Conservation (phyloP, 2,329 filamentous ascomycete genomes). For the Aspergillus amoenus region DNA sequence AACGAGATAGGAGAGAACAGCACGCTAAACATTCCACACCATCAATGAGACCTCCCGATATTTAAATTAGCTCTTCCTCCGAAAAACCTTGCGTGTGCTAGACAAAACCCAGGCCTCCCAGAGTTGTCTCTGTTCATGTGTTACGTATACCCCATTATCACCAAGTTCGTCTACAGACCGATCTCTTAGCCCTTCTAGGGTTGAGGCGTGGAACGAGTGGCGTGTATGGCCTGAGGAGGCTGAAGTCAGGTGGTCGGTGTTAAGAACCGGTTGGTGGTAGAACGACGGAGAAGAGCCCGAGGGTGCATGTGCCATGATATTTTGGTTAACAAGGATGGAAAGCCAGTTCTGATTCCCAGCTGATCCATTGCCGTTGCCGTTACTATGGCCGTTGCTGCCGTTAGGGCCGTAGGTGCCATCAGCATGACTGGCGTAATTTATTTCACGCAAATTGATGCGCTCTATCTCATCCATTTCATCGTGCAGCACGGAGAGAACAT, state of each 20-base stretch:
- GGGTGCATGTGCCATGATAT: not conserved
- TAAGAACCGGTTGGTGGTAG: constrained; percentile 17
- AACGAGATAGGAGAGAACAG: not conserved
- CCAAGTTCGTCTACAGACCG: constrained; percentile 35
- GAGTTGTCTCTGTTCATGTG: constrained; percentile 31
- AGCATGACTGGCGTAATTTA: constrained; percentile 57
- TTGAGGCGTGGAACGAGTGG: constrained; percentile 12
- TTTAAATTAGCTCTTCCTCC: constrained; percentile 3
- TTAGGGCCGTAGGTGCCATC: constrained; percentile 16
- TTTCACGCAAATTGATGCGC: constrained; percentile 62
- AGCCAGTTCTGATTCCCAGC: not conserved
- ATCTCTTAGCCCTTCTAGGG: constrained; percentile 26
- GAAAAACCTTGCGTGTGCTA: constrained; percentile 15
- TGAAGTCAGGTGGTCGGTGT: constrained; percentile 8
- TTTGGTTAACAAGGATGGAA: constrained; percentile 6
- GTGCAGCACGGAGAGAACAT: constrained; percentile 58
- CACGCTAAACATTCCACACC: not conserved
- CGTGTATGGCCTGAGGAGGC: constrained; percentile 4
- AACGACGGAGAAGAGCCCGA: not conserved
- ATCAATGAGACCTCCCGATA: not conserved
- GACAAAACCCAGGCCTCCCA: constrained; percentile 43
- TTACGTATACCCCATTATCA: constrained; percentile 37
- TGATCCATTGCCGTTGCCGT: constrained; percentile 1
- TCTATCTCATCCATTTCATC: constrained; percentile 58
- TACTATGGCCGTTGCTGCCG: constrained; percentile 2